Evolutionary conservation across 2,329 filamentous ascomycete species (phyloP).

Genomic region (Cytospora mali): DNA sequence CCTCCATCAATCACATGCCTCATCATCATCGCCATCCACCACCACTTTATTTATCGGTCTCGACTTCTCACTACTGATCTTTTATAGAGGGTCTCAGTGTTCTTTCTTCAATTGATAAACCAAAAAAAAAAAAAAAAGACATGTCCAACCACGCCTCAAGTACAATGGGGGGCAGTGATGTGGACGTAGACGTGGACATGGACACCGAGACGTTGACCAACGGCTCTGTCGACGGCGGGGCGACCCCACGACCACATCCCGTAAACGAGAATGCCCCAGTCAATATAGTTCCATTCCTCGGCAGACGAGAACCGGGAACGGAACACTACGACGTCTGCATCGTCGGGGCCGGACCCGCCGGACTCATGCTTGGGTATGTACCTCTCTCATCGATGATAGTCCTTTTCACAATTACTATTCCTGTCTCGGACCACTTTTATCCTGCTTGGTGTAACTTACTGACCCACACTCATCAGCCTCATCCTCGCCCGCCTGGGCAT

Average conservation of each 20-base stretch:
- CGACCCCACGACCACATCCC: conserved; percentile 22
- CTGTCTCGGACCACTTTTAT: background rate
- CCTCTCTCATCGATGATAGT: background rate
- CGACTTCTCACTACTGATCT: background rate
- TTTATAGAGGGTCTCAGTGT: background rate
- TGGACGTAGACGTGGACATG: conserved; percentile 25
- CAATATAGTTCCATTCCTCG: conserved; percentile 38
- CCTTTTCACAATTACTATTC: too few species aligned
- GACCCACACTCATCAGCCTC: conserved; percentile 15
- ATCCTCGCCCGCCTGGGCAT: conserved; percentile 55
- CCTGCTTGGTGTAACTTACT: background rate
- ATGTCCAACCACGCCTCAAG: conserved; percentile 22
- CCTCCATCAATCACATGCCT: background rate
- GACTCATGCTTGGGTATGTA: conserved; percentile 55
- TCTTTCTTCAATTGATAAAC: background rate
- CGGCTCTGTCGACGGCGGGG: conserved; percentile 15
- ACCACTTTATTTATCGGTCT: background rate
- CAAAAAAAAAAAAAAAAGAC: background rate
- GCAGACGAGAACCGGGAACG: conserved; percentile 48
- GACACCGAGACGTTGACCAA: conserved; percentile 23
- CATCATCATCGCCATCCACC: background rate
- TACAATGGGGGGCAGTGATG: conserved; percentile 22
- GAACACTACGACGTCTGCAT: conserved; percentile 46
- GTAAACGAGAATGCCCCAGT: conserved; percentile 26
- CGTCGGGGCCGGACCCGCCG: conserved; percentile 59